Base-by-base conservation (phyloP, 164 flowering plant genomes). In the Magnolia kwangsiensis region DNA sequence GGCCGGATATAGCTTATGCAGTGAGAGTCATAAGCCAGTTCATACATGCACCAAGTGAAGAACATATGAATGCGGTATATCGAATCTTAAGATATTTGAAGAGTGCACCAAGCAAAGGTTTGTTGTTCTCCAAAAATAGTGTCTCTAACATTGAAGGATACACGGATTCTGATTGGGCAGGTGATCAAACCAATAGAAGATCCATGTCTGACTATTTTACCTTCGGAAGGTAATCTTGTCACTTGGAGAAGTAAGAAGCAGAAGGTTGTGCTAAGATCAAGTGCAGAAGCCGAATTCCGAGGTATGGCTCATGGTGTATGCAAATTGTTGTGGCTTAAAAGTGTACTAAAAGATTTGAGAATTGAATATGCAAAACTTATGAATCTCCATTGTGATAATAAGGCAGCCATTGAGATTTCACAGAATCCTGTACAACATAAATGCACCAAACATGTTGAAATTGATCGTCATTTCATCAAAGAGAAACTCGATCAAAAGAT, bases 301-400 rank as follows among this genome's bases (percentile, higher is more conserved):
- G n/a, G 67, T 64, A 64, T 64, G 67, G 67, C 67, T 64, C 67
- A 64, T 64, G 67, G 67, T 64, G 67, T 64, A 64, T 64, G 67
- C 6, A 21, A 64, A 20, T 64, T 64, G n/a, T 64, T 64, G n/a
- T 64, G 20, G 67, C 13, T 64, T 14, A 64, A n/a, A 8, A 64
- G 20, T 64, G 20, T 18, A 18, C 67, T 64, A n/a, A 9, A n/a
- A n/a, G 67, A 64, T n/a, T 64, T 64, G 1, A 21, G 67, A 7
- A 64, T 64, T 64, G 67, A 64, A 64, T 64, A 64, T 64, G 67
- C 21, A 14, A 64, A 18, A 64, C 67, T 21, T 9, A 64, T 64
- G 67, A 64, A 64, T 64, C 23, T 64, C 8, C 67, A 64, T n/a
- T 64, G 21, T 64, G 67, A 64, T 55, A 55, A 55, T 55, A 55